Conservation (phyloP, 768 basidiomycete species). For the Termitomyces sp. region DNA sequence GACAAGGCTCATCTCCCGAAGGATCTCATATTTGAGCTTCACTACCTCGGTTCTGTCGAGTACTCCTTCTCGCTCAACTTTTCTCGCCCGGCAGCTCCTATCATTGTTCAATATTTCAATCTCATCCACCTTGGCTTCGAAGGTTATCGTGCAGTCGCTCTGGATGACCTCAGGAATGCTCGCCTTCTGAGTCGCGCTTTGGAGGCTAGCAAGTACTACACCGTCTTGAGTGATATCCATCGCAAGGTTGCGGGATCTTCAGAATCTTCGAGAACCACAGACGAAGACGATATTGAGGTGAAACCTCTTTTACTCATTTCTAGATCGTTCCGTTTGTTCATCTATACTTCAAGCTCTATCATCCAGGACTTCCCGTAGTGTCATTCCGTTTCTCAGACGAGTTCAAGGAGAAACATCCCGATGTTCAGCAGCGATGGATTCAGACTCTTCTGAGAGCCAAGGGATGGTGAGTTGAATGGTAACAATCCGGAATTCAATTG, state of each 20-base stretch:
- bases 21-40: conserved; percentile 68
- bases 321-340: not conserved
- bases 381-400: conserved; percentile 58
- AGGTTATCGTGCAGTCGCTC: conserved; percentile 46
- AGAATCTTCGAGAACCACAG: not conserved
- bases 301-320: not conserved
- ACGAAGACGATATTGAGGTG: conserved; percentile 59
- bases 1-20: conserved; percentile 60
- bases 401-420: conserved; percentile 49
- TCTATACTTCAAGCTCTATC: conserved; percentile 33
- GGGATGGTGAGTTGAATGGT: conserved; percentile 39
- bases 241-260: not conserved
- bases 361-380: conserved; percentile 60
- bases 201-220: conserved; percentile 49
- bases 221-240: conserved; percentile 55
- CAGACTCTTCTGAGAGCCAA: conserved; percentile 43
- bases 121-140: conserved; percentile 55
- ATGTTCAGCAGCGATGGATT: conserved; percentile 56
- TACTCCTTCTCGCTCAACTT: conserved; percentile 73
- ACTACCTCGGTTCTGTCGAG: conserved; percentile 53
- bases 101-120: conserved; percentile 62
- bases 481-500: not conserved
- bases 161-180: conserved; percentile 58
- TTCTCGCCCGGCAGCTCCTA: conserved; percentile 57
- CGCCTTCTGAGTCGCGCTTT: conserved; percentile 57